These are phyloP conservation scores for Candida gorgasii DNA, from an alignment of 805 yeast species.

Conservation along the genomic window DNA sequence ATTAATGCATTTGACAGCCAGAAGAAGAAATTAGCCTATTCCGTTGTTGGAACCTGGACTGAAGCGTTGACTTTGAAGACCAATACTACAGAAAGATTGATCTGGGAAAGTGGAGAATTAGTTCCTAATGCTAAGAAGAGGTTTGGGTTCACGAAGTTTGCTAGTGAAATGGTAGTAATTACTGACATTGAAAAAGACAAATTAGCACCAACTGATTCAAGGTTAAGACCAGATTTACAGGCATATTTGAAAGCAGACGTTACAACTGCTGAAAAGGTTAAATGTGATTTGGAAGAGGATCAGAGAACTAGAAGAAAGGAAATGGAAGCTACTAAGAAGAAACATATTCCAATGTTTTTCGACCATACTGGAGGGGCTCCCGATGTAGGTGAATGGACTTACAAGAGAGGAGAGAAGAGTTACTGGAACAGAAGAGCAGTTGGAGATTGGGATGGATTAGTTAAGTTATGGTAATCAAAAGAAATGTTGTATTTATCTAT, in stretches of 20 bases:
- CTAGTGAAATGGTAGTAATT: conserved; percentile 79
- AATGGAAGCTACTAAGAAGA: conserved; percentile 44
- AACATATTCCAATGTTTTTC: conserved; percentile 66
- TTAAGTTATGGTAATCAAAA: conserved; percentile 53
- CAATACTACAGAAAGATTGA: conserved; percentile 38
- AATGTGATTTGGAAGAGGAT: conserved; percentile 68
- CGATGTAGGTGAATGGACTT: conserved; percentile 53
- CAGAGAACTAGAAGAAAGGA: conserved; percentile 77
- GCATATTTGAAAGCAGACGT: conserved; percentile 68
- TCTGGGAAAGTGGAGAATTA: conserved; percentile 75
- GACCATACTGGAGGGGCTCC: conserved; percentile 35
- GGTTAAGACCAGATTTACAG: conserved; percentile 84
- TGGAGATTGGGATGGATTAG: conserved; percentile 59
- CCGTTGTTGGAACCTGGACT: conserved; percentile 85
- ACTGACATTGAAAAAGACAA: conserved; percentile 64
- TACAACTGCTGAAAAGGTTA: conserved; percentile 70
- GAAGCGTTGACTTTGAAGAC: conserved; percentile 52
- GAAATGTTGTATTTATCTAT: background rate
- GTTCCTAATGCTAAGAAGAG: conserved; percentile 59
- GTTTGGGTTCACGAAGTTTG: conserved; percentile 84
- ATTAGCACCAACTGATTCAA: conserved; percentile 84
- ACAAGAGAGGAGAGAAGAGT: conserved; percentile 55
- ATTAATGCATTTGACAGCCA: conserved; percentile 44
- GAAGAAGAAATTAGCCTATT: conserved; percentile 38
- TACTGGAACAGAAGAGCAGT: conserved; percentile 80